Evolutionary conservation across 1,139 yeast genomes (phyloP), one percentile per base, ranked within the genome.

Genomic region (Pichiaceae sp.): DNA sequence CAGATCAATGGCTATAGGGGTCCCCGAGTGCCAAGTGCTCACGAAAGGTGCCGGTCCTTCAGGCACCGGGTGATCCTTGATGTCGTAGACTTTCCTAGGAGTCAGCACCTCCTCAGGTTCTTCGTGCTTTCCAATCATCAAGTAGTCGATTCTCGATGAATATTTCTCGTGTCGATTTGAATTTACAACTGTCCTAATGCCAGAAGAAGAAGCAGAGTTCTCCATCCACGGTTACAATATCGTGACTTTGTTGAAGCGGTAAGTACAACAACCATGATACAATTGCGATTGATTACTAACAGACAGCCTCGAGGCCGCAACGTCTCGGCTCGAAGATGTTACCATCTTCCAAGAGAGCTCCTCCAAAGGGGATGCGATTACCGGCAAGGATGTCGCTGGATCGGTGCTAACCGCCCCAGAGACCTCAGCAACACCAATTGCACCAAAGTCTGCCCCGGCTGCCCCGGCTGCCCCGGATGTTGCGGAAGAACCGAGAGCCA

Each of bases 301-400:
- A 17, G 16, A 16, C 18, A 64, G 95, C 46, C 72, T 87, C 51
- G 96, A 87, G 60, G 91, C 95, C 15, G 96, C 96, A 29, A 86
- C 96, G 12, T 81, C 95, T 12, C 75, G 96, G 37, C 74, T 87
- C 52, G 96, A 87, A 54, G 96, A 87, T 59, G 77, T 87, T 39
- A 83, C 95, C 18, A 72, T 83, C 40, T 79, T 73, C 56, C 95
- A 84, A 56, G 84, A 80, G 45, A 79, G 72, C 34, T 53, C 60
- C 21, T 48, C 46, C 41, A 49, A 51, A 5, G 28, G 38, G 19
- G 26, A 18, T 42, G 80, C 75, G 30, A 53, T 59, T 26, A 50
- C 49, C 37, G 49, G 51, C 14, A 35, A 42, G 7, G 23, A 41
- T 6, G 16, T 31, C 16, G 7, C 24, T 9, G 24, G 16, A 12